Percentiles rank a stretch among this genome's conserved stretches.
phyloP scores from a whole-genome alignment of 257 asterid species.

The Voacanga thouarsii region DNA sequence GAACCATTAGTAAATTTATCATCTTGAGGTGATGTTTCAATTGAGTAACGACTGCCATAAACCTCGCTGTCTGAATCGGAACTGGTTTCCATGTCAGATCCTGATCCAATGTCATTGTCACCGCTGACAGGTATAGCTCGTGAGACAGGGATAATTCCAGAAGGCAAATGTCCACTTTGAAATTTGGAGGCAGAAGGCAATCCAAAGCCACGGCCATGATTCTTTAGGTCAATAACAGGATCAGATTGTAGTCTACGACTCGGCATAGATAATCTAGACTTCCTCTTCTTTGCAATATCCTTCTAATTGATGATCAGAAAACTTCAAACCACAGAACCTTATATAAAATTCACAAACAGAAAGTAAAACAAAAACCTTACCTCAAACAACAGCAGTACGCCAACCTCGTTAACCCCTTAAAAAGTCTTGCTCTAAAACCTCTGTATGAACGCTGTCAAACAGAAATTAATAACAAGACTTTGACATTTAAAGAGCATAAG shows the following conservation, averaged over 20 bases:
- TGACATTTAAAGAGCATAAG: neutral
- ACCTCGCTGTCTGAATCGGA: constrained; percentile 71
- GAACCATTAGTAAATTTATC: constrained; percentile 48
- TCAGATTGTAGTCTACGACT: constrained; percentile 43
- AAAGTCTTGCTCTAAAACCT: neutral
- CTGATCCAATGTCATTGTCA: constrained; percentile 31
- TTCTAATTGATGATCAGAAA: constrained; percentile 9
- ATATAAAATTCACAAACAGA: constrained; percentile 2
- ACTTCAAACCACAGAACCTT: neutral
- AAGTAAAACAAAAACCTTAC: neutral
- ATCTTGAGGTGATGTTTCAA: constrained; percentile 84
- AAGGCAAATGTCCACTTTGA: constrained; percentile 63
- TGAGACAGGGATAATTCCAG: constrained; percentile 33
- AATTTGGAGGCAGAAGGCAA: constrained; percentile 54
- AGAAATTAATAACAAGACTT: neutral
- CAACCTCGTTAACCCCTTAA: neutral
- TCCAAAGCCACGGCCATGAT: constrained; percentile 36
- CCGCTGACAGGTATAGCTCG: constrained; percentile 24
- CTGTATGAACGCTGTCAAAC: neutral
- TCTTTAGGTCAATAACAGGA: constrained; percentile 37
- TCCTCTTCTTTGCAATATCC: constrained; percentile 22
- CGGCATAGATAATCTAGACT: constrained; percentile 36
- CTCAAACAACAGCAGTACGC: neutral
- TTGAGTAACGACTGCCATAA: constrained; percentile 51
- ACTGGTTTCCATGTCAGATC: constrained; percentile 65